A percentile compares a stretch with the other conserved stretches of the same genome.
These are phyloP conservation scores for Nakazawaea molendinolei DNA, from an alignment of 805 yeast species.

Conservation along the genomic window DNA sequence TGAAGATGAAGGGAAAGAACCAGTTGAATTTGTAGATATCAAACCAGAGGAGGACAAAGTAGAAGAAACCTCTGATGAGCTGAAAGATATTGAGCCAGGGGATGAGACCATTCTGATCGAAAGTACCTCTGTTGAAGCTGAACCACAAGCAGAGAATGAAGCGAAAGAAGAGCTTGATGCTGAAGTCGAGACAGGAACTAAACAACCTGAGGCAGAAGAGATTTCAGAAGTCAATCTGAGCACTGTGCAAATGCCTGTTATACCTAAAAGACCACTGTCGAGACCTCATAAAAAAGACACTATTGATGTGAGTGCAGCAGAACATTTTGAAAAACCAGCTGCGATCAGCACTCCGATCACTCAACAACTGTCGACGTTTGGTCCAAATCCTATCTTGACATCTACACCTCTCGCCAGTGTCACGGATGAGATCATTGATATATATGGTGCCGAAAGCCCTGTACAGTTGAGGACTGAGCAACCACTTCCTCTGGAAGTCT, in stretches of 20 bases:
- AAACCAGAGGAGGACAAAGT: neutral
- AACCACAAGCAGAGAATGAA: neutral
- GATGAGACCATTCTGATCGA: too few relatives aligned
- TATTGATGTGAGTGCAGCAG: too few relatives aligned
- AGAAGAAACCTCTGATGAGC: neutral
- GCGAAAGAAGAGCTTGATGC: neutral
- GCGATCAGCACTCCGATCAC: too few relatives aligned
- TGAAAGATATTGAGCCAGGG: too few relatives aligned
- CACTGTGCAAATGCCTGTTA: neutral
- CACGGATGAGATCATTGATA: constrained; percentile 15
- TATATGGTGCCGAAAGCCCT: constrained; percentile 17
- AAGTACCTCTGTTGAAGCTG: too few relatives aligned
- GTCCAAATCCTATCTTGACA: too few relatives aligned
- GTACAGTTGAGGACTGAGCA: constrained; percentile 11
- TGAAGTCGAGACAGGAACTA: neutral
- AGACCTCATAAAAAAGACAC: constrained; percentile 12
- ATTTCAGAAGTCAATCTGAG: neutral
- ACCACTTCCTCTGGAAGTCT: constrained; percentile 7
- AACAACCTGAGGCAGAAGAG: constrained; percentile 1
- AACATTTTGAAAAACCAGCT: too few relatives aligned
- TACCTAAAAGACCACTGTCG: constrained; percentile 3
- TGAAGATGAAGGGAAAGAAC: constrained; percentile 1
- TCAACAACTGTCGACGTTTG: too few relatives aligned
- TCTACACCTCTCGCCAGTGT: constrained; percentile 1
- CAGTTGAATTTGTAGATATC: neutral